Percentiles rank a stretch among this genome's conserved stretches.
These are phyloP conservation scores for Fusarium pininemorale DNA, from an alignment of 2,329 filamentous ascomycete genomes.

Conservation along the genomic window DNA sequence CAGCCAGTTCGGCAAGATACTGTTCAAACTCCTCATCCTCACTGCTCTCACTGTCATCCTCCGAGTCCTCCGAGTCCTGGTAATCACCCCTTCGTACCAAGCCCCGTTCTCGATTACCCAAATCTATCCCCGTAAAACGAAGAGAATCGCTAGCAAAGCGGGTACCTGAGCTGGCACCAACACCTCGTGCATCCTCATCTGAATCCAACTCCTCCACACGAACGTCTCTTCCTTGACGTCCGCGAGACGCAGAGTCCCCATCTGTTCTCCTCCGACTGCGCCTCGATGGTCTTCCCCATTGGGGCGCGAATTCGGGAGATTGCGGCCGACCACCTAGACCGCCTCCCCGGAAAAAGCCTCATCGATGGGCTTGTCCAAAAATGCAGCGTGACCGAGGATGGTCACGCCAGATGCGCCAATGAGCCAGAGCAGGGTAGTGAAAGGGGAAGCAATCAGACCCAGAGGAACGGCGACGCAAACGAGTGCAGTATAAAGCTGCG, in stretches of 20 bases:
- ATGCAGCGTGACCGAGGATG: conserved; percentile 91
- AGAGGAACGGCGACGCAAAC: conserved; percentile 85
- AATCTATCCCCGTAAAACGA: conserved; percentile 68
- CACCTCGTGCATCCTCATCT: conserved; percentile 66
- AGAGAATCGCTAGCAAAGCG: conserved; percentile 69
- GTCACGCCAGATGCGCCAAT: conserved; percentile 94
- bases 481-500: conserved; percentile 92
- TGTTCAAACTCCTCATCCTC: conserved; percentile 54
- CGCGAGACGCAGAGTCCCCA: conserved; percentile 54
- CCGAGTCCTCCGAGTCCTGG: conserved; percentile 45
- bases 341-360: conserved; percentile 99
- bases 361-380: conserved; percentile 99
- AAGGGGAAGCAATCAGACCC: conserved; percentile 84
- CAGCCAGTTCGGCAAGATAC: conserved; percentile 64
- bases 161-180: conserved; percentile 57
- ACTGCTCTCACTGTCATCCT: conserved; percentile 48
- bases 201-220: conserved; percentile 75
- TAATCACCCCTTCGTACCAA: conserved; percentile 51
- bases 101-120: conserved; percentile 55
- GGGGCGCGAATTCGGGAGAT: conserved; percentile 94
- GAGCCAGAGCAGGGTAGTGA: conserved; percentile 90
- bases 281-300: conserved; percentile 99
- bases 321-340: conserved; percentile 99
- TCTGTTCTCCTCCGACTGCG: conserved; percentile 74
- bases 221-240: conserved; percentile 47